Evolutionary conservation across 257 asterid species (phyloP), one percentile per base, ranked within the genome.

Genomic region (Solanum gandarillasii): DNA sequence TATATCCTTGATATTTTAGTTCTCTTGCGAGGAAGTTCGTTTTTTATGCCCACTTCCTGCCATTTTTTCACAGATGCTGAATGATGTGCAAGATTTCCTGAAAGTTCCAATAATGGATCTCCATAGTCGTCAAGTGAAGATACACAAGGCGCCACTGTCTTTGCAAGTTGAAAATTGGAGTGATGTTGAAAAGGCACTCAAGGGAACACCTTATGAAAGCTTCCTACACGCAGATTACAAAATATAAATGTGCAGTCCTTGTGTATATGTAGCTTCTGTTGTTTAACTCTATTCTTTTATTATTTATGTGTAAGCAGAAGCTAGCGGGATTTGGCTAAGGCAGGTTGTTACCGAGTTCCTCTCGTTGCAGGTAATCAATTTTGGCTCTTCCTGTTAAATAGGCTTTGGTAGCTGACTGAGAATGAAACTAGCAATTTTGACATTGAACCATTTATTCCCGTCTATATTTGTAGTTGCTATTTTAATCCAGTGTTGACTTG

Each of bases 81-180:
- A 86, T 8, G 98, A 95, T 4, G 98, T 95, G 90, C 98, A 93
- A 93, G 94, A 93, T 86, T 97, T 97, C 91, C 91, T 95, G 62
- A 89, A 88, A 90, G 98, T 97, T 72, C 99, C 99, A 2, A 87
- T 10, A 71, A 93, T 83, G 90, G 91, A 93, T 32, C 91, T 95
- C 86, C 87, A 68, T 2, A 97, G 99, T 91, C 94, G 98, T 12
- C 99, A 97, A 86, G 98, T 97, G 89, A 97, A 95, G 93, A 97
- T 97, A 91, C 99, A 97, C 88, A 92, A 89, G 88, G 98, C 99
- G 27, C 83, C 98, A 4, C 83, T 97, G 83, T 92, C 98, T 18
- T 90, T 94, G 8, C 98, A 95, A 89, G 95, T 96, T 48, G 98
- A 92, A 48, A 97, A 95, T 39, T 97, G 99, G 99, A 93, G 81